Evolutionary conservation across 2,329 filamentous ascomycete species (phyloP), one percentile per base, ranked within the genome.

Genomic region (Cladosporium austrohemisphaericum): DNA sequence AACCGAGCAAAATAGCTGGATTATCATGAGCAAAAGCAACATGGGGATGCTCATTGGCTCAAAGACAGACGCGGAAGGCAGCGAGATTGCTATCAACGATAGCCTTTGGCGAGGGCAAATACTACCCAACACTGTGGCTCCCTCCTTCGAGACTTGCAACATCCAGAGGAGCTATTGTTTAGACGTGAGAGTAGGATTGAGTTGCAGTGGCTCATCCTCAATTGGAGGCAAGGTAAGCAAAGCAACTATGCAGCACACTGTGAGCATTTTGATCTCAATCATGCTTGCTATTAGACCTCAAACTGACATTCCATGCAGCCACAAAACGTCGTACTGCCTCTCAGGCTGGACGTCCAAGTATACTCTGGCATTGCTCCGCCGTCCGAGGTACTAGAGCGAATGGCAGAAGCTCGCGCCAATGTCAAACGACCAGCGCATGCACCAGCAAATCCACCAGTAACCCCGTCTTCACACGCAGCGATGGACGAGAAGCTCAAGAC

Each of bases 311-410:
- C 22, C 2, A 14, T 22, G 19, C 28, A 67, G 63, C 54, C 65
- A 7, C 88, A 95, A 70, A 77, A 84, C 44, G 81, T 95, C 26
- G 79, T 86, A 49, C 76, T 95, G 2, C 88, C 91, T 4, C 75
- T 98, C 14, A 79, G 85, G 53, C 84, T 97, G 60, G 81, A 84
- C 26, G 77, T 94, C 43, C 79, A 89, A 49, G 81, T 98, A 13
- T 97, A 80, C 67, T 95, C 91, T 1, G 93, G 93, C 57, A 90
- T 97, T 56, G 78, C 80, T 18, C 92, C 93, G 10, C 90, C 91
- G 1, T 71, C 80, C 18, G 82, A 85, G 40, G 81, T 97, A 5
- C 71, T 95, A 16, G 77, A 86, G 52, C 83, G 86, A 31, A 80
- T 83, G 65, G 67, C 71, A 22, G 66, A 61, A 41, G 63, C 58